Percentiles rank a stretch among this genome's conserved stretches.
Evolutionary conservation across 1,139 yeast genomes (phyloP).

Genomic region (Kodamaea suecica): DNA sequence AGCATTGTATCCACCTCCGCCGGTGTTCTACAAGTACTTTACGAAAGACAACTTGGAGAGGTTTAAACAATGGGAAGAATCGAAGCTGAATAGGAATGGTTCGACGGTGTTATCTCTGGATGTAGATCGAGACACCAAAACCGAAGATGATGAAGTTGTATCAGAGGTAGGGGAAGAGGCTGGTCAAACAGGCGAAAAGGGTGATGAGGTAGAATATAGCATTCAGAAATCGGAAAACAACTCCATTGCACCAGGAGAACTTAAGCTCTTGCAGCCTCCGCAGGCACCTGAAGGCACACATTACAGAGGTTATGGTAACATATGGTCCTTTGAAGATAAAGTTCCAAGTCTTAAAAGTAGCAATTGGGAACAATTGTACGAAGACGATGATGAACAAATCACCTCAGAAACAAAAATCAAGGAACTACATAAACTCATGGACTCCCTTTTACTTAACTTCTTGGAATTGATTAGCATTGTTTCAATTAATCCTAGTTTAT

Average conservation of each 20-base stretch:
- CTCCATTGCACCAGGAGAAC: conserved; percentile 27
- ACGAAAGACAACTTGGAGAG: conserved; percentile 56
- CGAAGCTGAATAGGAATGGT: too few relatives aligned
- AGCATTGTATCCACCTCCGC: conserved; percentile 85
- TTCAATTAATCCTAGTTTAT: conserved; percentile 63
- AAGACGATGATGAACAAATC: conserved; percentile 42
- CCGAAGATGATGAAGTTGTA: conserved; percentile 8
- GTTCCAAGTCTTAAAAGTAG: conserved; percentile 64
- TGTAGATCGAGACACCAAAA: conserved; percentile 1
- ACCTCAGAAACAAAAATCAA: conserved; percentile 54
- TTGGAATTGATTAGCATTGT: conserved; percentile 74
- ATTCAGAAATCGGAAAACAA: too few relatives aligned
- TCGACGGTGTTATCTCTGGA: background rate
- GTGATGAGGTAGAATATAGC: background rate
- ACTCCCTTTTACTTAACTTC: conserved; percentile 67
- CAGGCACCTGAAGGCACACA: conserved; percentile 54
- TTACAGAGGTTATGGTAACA: conserved; percentile 76
- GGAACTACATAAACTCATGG: conserved; percentile 67
- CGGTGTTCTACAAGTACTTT: conserved; percentile 67
- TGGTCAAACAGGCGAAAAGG: background rate
- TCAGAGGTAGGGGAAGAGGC: conserved; percentile 3
- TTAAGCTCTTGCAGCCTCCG: conserved; percentile 65
- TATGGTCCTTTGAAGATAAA: conserved; percentile 75
- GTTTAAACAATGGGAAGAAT: conserved; percentile 23
- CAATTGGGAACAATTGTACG: conserved; percentile 67